These are phyloP conservation scores for Pulveroboletus sp. DNA, from an alignment of 768 basidiomycete species.

Conservation along the genomic window DNA sequence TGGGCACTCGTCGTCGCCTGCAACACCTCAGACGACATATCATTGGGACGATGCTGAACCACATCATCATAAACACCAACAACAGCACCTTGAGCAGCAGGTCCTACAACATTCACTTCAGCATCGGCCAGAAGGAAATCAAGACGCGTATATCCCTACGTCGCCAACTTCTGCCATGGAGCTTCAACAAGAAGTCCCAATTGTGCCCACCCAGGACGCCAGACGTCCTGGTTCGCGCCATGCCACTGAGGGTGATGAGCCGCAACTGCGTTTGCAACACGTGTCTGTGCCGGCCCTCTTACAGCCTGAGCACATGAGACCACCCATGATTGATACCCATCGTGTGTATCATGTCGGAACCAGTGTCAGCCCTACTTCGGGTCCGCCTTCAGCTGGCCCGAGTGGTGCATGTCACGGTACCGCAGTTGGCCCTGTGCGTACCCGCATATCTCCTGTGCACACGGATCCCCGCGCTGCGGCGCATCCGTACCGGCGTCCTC, in stretches of 20 bases:
- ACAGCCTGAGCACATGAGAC: constrained; percentile 31
- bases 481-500: constrained; percentile 30
- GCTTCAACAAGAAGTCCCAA: constrained; percentile 26
- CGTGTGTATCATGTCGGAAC: constrained; percentile 23
- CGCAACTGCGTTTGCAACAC: constrained; percentile 23
- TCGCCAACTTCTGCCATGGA: constrained; percentile 16
- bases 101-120: constrained; percentile 37
- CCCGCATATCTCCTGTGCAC: constrained; percentile 25
- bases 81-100: constrained; percentile 34
- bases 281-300: constrained; percentile 15
- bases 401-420: constrained; percentile 9
- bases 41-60: constrained; percentile 40
- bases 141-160: constrained; percentile 19
- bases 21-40: constrained; percentile 41
- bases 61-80: constrained; percentile 28
- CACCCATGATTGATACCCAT: constrained; percentile 32
- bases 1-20: constrained; percentile 45
- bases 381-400: constrained; percentile 27
- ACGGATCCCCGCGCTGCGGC: constrained; percentile 12
- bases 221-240: constrained; percentile 18
- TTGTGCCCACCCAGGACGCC: constrained; percentile 28
- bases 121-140: constrained; percentile 29
- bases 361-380: constrained; percentile 30
- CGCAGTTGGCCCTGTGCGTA: constrained; percentile 23
- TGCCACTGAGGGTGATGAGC: constrained; percentile 22